Evolutionary conservation across 2,329 filamentous ascomycete species (phyloP), one percentile per base, ranked within the genome.

Genomic region (Metarhizium brunneum): DNA sequence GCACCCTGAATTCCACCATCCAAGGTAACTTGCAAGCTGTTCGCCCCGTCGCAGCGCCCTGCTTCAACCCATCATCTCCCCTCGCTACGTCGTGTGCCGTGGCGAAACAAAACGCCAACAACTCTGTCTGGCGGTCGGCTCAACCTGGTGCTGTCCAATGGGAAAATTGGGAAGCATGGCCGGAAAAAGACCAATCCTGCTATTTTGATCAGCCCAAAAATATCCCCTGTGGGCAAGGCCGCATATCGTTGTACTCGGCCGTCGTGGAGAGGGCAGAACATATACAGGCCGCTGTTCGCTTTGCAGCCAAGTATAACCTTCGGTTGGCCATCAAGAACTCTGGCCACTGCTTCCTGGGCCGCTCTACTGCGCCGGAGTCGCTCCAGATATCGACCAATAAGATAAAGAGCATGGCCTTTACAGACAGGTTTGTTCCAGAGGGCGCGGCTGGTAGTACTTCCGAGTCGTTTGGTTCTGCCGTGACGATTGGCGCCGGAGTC

Each of bases 21-120:
- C 67, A 69, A 40, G 79, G 77, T 1, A 70, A 68, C 18, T 68
- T 84, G 32, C 68, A 83, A 53, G 71, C 73, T 6, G 80, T 76
- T 0, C 65, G 75, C 4, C 80, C 81, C 1, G 64, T 82, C 2
- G 80, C 72, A 2, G 62, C 72, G 2, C 68, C 74, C 1, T 84
- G 80, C 61, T 80, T 83, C 60, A 65, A 69, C 20, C 69, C 65
- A 13, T 60, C 65, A 13, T 60, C 60, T 45, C 79, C 76, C 61
- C 64, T 80, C 63, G 70, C 69, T 32, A 63, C 61, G 6, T 66
- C 61, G 20, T 83, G 79, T 60, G 58, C 65, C 2, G 63, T 58
- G 1, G 60, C 78, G 35, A 58, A 65, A 54, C 57, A 56, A 14
- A 57, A 63, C 50, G 72, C 60, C 6, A 53, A 43, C 6, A 61